Base-by-base conservation (phyloP, 2,329 filamentous ascomycete species). In the Zymoseptoria passerinii region DNA sequence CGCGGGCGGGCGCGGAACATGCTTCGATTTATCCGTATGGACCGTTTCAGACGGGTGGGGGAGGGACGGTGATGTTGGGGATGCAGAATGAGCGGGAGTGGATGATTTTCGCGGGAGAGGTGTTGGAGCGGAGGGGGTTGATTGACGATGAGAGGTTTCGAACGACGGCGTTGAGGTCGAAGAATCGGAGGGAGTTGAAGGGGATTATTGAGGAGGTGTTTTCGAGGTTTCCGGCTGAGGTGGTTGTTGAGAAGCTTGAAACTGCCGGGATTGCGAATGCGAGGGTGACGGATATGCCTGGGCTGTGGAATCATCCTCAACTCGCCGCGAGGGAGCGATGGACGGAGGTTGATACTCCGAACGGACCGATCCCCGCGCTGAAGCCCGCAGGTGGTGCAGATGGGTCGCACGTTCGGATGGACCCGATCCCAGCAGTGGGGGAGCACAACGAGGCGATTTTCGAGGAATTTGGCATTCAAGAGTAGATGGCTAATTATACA, bases 31-130 rank as follows among this genome's bases (percentile, higher is more conserved):
- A 82, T 59, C 81, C 81, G 0, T 83, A 83, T 52, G 81, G 81
- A 0, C 80, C 80, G 0, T 83, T 83, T 52, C 70, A 76, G 40
- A 77, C 80, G 0, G 77, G 77, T 0, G 75, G 76, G 8, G 76
- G 75, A 0, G 65, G 64, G 2, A 75, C 76, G 0, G 80, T 83
- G 13, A 83, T 83, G 78, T 68, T 83, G 3, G 81, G 80, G 0
- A 75, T 83, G 20, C 81, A 84, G 63, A 83, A 83, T 59, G 81
- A 83, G 69, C 72, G 80, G 2, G 81, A 83, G 63, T 83, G 80
- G 80, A 69, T 63, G 1, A 79, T 71, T 5, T 75, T 83, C 10
- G 81, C 79, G 57, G 66, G 67, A 0, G 66, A 74, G 1, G 79
- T 83, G 1, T 69, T 83, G 3, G 72, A 69, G 0, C 70, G 77